Percentiles rank a stretch among this genome's conserved stretches.
Evolutionary conservation across 495 filamentous ascomycete genomes (phyloP).

Genomic region (Tuber melanosporum): DNA sequence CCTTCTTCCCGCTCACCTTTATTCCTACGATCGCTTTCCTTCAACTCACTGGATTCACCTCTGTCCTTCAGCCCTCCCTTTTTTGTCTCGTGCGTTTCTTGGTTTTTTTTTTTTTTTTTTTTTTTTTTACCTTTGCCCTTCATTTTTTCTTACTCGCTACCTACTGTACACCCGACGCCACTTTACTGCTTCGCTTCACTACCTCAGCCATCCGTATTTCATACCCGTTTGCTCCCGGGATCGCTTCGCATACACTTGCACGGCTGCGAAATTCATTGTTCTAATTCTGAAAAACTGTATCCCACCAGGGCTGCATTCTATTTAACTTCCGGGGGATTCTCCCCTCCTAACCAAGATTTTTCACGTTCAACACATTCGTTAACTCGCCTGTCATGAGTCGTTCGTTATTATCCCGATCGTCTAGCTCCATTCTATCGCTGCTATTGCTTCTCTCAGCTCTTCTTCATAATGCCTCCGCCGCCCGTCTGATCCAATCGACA

Average conservation of each 20-base stretch:
- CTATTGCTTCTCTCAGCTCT: slow-evolving; percentile 42
- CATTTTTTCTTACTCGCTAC: slow-evolving; percentile 44
- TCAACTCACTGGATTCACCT: background rate
- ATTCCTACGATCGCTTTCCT: slow-evolving; percentile 23
- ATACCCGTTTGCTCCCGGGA: slow-evolving; percentile 11
- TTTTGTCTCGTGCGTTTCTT: slow-evolving; percentile 27
- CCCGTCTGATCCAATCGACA: slow-evolving; percentile 57
- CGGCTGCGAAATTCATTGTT: slow-evolving; percentile 24
- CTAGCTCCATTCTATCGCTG: slow-evolving; percentile 44
- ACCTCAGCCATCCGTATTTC: slow-evolving; percentile 32
- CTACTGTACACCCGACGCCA: slow-evolving; percentile 17
- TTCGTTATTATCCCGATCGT: slow-evolving; percentile 26
- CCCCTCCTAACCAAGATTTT: slow-evolving; percentile 13
- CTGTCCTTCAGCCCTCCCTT: background rate
- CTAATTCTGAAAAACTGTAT: slow-evolving; percentile 16
- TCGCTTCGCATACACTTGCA: slow-evolving; percentile 24
- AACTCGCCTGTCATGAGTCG: slow-evolving; percentile 25
- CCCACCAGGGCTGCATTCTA: slow-evolving; percentile 13
- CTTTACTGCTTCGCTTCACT: slow-evolving; percentile 45
- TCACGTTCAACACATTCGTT: slow-evolving; percentile 30
- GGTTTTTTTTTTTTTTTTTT: slow-evolving; percentile 43
- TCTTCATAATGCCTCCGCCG: slow-evolving; percentile 40
- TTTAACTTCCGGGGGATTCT: slow-evolving; percentile 17
- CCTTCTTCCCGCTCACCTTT: slow-evolving; percentile 12
- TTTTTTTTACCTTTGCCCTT: slow-evolving; percentile 44